These are phyloP conservation scores for Ormosia emarginata DNA, from an alignment of 306 rosid genomes.

Conservation along the genomic window DNA sequence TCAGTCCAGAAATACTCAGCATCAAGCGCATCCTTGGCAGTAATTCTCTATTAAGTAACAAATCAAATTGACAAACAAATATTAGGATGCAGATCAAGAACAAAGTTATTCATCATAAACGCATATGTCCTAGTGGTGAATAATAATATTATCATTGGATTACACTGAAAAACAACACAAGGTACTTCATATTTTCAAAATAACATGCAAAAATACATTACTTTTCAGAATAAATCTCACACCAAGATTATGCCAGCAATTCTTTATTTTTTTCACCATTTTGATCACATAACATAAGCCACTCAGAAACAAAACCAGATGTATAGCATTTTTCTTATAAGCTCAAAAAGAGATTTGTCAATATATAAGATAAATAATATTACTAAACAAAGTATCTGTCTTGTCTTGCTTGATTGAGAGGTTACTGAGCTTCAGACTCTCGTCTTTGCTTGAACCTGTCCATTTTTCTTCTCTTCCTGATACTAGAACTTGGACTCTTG, in stretches of 20 bases:
- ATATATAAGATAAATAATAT: neutral
- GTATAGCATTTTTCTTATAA: neutral
- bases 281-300: neutral
- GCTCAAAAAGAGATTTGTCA: neutral
- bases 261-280: neutral
- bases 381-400: too few species aligned
- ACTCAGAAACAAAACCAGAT: neutral
- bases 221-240: neutral
- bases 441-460: too few species aligned
- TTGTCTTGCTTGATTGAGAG: too few species aligned
- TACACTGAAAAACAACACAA: neutral
- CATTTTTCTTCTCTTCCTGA: too few species aligned
- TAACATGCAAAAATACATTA: neutral
- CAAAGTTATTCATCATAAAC: neutral
- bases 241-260: neutral
- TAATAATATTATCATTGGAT: neutral
- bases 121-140: neutral
- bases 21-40: constrained; percentile 68
- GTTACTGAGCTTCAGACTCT: too few species aligned
- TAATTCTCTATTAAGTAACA: constrained; percentile 44
- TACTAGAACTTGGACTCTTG: too few species aligned
- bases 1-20: constrained; percentile 76
- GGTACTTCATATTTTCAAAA: neutral
- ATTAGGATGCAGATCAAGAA: neutral
- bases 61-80: constrained; percentile 7